Percentiles rank a stretch among this genome's conserved stretches.
Conservation (phyloP, 495 filamentous ascomycete genomes). For the Penicillium atrosanguineum region DNA sequence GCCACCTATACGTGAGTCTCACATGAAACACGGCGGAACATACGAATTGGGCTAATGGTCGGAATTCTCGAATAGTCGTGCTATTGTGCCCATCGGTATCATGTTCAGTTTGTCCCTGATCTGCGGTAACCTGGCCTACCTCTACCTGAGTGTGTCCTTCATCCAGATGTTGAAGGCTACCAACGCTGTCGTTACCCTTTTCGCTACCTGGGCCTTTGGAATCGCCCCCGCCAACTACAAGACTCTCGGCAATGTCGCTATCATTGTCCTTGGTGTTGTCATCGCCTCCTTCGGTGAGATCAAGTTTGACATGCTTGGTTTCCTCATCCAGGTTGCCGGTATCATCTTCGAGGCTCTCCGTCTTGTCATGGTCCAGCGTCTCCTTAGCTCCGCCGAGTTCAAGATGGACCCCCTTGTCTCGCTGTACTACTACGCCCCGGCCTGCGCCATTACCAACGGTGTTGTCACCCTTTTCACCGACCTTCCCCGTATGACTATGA, state of each 20-base stretch:
- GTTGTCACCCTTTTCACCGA: slow-evolving; percentile 72
- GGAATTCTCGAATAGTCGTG: slow-evolving; percentile 41
- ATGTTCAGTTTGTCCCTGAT: slow-evolving; percentile 90
- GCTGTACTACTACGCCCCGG: slow-evolving; percentile 89
- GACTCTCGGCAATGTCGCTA: slow-evolving; percentile 73
- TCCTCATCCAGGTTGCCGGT: slow-evolving; percentile 76
- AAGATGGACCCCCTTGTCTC: slow-evolving; percentile 95
- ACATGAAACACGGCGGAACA: not conserved
- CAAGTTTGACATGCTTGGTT: slow-evolving; percentile 76
- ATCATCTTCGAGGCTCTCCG: slow-evolving; percentile 83
- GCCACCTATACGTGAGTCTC: slow-evolving; percentile 64
- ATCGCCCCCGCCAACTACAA: slow-evolving; percentile 67
- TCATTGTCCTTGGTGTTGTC: slow-evolving; percentile 83
- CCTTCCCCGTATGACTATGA: slow-evolving; percentile 62
- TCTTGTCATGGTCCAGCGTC: slow-evolving; percentile 80
- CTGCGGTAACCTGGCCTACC: slow-evolving; percentile 84
- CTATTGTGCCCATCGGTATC: slow-evolving; percentile 83
- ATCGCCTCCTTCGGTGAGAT: slow-evolving; percentile 88
- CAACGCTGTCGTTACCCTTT: slow-evolving; percentile 80
- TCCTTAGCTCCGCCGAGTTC: slow-evolving; percentile 81
- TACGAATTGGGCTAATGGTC: not conserved
- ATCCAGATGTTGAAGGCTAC: slow-evolving; percentile 97
- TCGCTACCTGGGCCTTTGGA: slow-evolving; percentile 75
- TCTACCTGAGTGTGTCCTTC: slow-evolving; percentile 85
- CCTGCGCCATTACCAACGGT: slow-evolving; percentile 81